phyloP scores from a whole-genome alignment of 1,139 yeast species.

The Kodamaea ohmeri region DNA sequence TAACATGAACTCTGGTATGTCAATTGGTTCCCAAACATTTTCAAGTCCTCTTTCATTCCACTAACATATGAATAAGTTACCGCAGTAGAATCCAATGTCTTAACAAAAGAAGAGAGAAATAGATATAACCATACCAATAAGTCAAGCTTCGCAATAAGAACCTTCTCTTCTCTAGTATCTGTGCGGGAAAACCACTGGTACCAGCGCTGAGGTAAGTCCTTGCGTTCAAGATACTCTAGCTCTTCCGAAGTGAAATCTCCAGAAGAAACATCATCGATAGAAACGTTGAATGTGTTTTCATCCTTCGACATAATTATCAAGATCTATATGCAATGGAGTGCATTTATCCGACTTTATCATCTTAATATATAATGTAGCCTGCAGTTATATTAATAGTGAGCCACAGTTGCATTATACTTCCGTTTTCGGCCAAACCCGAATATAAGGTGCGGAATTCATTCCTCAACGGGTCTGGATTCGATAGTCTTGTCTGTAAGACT shows the following conservation, averaged over 20 bases:
- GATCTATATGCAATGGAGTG: too few species aligned
- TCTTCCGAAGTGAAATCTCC: constrained; percentile 14
- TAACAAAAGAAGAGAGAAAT: constrained; percentile 19
- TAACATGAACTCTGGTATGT: constrained; percentile 50
- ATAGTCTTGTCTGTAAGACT: too few species aligned
- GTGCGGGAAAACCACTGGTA: constrained; percentile 20
- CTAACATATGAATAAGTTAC: constrained; percentile 30
- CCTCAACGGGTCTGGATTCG: too few species aligned
- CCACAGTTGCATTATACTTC: too few species aligned
- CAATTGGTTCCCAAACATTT: constrained; percentile 46
- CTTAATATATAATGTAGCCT: too few species aligned
- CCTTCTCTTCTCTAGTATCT: constrained; percentile 16
- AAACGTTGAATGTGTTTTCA: too few species aligned
- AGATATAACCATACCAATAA: constrained; percentile 19
- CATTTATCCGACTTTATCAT: too few species aligned
- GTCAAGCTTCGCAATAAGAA: constrained; percentile 17
- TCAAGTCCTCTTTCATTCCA: constrained; percentile 35
- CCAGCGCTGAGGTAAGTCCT: constrained; percentile 17
- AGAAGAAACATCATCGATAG: neutral
- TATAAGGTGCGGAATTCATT: too few species aligned
- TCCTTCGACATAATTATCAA: too few species aligned
- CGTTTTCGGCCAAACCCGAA: too few species aligned
- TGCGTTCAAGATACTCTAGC: constrained; percentile 11
- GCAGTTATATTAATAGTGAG: neutral
- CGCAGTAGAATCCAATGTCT: constrained; percentile 19